Conservation (phyloP, 176 grass and related monocot genomes). For the Lolium perenne region DNA sequence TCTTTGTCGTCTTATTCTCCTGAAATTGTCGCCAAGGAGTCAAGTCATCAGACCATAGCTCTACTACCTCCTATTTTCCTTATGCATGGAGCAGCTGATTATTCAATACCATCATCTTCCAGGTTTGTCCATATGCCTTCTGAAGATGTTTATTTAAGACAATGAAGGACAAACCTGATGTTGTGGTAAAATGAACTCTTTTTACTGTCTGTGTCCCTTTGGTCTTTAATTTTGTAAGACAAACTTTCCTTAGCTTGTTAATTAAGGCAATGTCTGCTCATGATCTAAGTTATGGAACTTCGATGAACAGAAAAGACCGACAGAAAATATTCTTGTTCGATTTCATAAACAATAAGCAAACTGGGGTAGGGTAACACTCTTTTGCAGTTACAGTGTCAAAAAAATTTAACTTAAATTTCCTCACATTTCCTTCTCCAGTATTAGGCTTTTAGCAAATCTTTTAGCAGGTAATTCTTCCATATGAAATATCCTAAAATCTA, state of each 20-base stretch:
- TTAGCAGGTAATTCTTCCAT: not conserved
- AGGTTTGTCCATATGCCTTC: conserved; percentile 65
- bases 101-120: conserved; percentile 92
- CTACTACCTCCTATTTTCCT: conserved; percentile 82
- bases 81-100: conserved; percentile 92
- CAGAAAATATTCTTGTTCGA: not conserved
- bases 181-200: no score
- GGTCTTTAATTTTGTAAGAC: not conserved
- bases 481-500: conserved; percentile 24
- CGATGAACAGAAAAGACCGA: not conserved
- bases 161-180: not conserved
- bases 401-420: not conserved
- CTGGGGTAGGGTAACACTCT: not conserved
- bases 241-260: not conserved
- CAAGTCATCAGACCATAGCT: conserved; percentile 63
- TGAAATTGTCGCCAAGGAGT: conserved; percentile 73
- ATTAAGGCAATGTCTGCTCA: not conserved
- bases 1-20: conserved; percentile 79
- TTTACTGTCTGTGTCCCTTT: no score
- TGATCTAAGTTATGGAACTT: conserved; percentile 12
- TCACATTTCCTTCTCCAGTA: conserved; percentile 15
- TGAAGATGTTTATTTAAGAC: conserved; percentile 12
- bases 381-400: not conserved
- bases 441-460: conserved; percentile 14
- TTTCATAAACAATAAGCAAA: conserved; percentile 5